Percentiles rank a stretch among this genome's conserved stretches.
Conservation (phyloP, 2,329 filamentous ascomycete genomes). For the Ascochyta clinopodiicola region DNA sequence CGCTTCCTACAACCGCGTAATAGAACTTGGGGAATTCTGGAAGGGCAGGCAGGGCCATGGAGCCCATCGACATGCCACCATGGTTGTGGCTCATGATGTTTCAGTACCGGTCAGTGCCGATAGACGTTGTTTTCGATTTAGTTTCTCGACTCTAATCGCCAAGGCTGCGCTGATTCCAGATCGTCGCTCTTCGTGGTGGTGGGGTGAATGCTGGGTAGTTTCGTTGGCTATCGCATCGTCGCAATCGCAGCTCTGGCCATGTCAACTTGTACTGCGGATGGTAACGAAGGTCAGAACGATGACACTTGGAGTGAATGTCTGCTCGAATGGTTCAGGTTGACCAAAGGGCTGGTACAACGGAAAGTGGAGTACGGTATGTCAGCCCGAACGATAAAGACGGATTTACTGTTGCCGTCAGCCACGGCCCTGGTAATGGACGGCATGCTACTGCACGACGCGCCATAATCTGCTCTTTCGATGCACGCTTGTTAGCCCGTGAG, state of each 20-base stretch:
- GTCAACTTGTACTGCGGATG: slow-evolving; percentile 1
- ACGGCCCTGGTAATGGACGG: slow-evolving; percentile 17
- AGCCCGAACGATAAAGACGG: background rate
- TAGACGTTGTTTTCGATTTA: slow-evolving; percentile 18
- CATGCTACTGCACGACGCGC: slow-evolving; percentile 21
- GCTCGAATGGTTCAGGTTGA: background rate
- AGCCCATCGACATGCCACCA: slow-evolving; percentile 22
- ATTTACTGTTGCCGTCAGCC: slow-evolving; percentile 17
- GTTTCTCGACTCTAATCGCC: slow-evolving; percentile 7
- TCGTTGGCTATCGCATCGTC: slow-evolving; percentile 11
- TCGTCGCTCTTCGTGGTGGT: background rate
- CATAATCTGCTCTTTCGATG: slow-evolving; percentile 15
- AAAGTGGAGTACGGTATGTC: slow-evolving; percentile 4
- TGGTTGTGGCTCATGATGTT: slow-evolving; percentile 34
- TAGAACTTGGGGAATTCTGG: slow-evolving; percentile 60
- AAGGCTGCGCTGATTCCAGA: slow-evolving; percentile 7
- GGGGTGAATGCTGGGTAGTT: background rate
- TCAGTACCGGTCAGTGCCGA: slow-evolving; percentile 6
- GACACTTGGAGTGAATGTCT: slow-evolving; percentile 4
- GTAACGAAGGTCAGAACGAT: background rate
- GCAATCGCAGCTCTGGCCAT: slow-evolving; percentile 5
- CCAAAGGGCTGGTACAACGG: slow-evolving; percentile 1
- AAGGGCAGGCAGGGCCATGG: slow-evolving; percentile 55
- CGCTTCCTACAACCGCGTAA: slow-evolving; percentile 58
- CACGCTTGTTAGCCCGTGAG: slow-evolving; percentile 16